Base-by-base conservation (phyloP, 495 filamentous ascomycete species). In the Aspergillus avenaceus region DNA sequence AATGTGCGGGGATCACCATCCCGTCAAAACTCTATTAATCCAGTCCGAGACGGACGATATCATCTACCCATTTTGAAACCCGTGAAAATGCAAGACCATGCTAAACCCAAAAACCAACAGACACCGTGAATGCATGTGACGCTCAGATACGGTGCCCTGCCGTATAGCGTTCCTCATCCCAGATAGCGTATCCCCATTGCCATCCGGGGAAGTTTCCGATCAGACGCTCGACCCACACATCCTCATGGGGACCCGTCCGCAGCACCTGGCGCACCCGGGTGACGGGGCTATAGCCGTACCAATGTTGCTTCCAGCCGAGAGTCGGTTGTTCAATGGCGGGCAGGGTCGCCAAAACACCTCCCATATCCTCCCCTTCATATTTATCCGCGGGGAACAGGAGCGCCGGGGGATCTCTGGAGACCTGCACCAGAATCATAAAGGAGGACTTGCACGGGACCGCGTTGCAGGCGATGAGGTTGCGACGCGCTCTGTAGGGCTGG, bases 151-250 rank as follows among this genome's bases (percentile, higher is more conserved):
- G 34, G n/a, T 21, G 34, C 18, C 14, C 16, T 3, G 16, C 16
- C 1, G 34, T 7, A 21, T 38, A 19, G 3, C 34, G 32, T 14
- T 36, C 32, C 32, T 36, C 34, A 26, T 41, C 40, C 48, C 48
- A 50, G 8, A 53, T 8, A 9, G 50, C 36, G 37, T 53, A 53
- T 26, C 50, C 50, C 44, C 36, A 53, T 26, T 46, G 16, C 50
- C 50, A 53, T 2, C 50, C 50, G 41, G 40, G n/a, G 25, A 26
- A 45, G 19, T 43, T 16, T 14, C 49, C 49, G 25, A 47, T 27
- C 24, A 45, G 21, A 7, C 50, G 36, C 24, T 47, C 43, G 13
- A 23, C 23, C 25, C 11, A 29, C 21, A 23, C 21, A 5, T 22
- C 21, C 18, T 43, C 22, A 34, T 8, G 32, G 13, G 6, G 29